Evolutionary conservation across 1,139 yeast species (phyloP).

Genomic region (Entelexis paramagnoliae): DNA sequence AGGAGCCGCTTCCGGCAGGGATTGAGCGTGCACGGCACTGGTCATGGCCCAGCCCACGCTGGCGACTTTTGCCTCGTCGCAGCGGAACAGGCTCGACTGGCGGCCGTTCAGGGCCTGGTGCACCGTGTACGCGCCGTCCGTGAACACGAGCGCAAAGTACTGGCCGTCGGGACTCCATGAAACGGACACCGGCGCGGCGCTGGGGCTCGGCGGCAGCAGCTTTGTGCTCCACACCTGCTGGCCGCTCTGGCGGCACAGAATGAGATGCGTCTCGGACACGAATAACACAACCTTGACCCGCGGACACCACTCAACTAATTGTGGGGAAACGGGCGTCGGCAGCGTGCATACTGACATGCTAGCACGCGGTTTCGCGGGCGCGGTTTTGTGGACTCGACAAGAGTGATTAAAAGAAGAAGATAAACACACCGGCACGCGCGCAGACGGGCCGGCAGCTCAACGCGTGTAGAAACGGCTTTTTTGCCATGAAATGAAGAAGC

Average conservation of each 20-base stretch:
- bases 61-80: background rate
- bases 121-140: constrained; percentile 14
- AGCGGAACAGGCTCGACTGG: background rate
- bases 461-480: too few species aligned
- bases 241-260: constrained; percentile 22
- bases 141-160: constrained; percentile 20
- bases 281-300: constrained; percentile 14
- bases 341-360: constrained; percentile 15
- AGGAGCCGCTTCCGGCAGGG: background rate
- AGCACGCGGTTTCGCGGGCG: background rate
- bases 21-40: background rate
- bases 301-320: constrained; percentile 12
- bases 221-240: constrained; percentile 23
- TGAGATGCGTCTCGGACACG: constrained; percentile 8
- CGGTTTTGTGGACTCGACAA: background rate
- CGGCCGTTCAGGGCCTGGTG: constrained; percentile 19
- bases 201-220: constrained; percentile 8
- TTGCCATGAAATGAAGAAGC: too few species aligned
- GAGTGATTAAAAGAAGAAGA: background rate
- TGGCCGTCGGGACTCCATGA: constrained; percentile 22
- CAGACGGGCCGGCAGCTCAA: too few species aligned
- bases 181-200: constrained; percentile 3
- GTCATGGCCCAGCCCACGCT: constrained; percentile 10
- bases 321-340: constrained; percentile 14
- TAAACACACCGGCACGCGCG: too few species aligned